phyloP scores from a whole-genome alignment of 371 early-diverging fungal genomes.

The Phascolomyces articulosus region DNA sequence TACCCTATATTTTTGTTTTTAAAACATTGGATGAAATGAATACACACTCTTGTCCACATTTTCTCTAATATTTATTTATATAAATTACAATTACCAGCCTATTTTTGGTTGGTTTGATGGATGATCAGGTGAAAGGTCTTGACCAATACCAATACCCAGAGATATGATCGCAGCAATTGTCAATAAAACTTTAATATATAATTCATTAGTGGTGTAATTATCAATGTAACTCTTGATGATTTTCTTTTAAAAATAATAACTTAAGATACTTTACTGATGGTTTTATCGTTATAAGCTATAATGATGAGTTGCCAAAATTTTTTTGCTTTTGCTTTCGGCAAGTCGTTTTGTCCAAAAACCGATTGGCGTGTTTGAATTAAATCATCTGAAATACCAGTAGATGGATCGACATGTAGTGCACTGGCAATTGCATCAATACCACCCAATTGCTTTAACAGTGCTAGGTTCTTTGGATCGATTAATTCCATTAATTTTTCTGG shows the following conservation, averaged over 20 bases:
- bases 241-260: constrained; percentile 4
- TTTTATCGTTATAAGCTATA: constrained; percentile 70
- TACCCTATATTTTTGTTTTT: constrained; percentile 51
- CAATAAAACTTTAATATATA: constrained; percentile 48
- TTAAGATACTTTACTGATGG: constrained; percentile 38
- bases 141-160: constrained; percentile 77
- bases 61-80: too few relatives aligned
- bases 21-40: too few relatives aligned
- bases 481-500: constrained; percentile 54
- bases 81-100: constrained; percentile 55
- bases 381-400: constrained; percentile 56
- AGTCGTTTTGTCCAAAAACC: constrained; percentile 71
- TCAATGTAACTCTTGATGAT: too few relatives aligned
- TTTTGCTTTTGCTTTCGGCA: constrained; percentile 67
- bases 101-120: constrained; percentile 61
- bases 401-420: constrained; percentile 66
- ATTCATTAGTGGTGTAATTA: too few relatives aligned
- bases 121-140: constrained; percentile 64
- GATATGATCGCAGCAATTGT: constrained; percentile 79
- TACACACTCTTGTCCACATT: too few relatives aligned
- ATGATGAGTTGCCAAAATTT: constrained; percentile 64
- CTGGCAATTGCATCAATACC: constrained; percentile 64
- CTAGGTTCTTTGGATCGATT: constrained; percentile 75
- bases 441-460: constrained; percentile 63
- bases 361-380: constrained; percentile 49